phyloP scores from a whole-genome alignment of 2,329 filamentous ascomycete species.

The Amesomyces nigricolor region DNA sequence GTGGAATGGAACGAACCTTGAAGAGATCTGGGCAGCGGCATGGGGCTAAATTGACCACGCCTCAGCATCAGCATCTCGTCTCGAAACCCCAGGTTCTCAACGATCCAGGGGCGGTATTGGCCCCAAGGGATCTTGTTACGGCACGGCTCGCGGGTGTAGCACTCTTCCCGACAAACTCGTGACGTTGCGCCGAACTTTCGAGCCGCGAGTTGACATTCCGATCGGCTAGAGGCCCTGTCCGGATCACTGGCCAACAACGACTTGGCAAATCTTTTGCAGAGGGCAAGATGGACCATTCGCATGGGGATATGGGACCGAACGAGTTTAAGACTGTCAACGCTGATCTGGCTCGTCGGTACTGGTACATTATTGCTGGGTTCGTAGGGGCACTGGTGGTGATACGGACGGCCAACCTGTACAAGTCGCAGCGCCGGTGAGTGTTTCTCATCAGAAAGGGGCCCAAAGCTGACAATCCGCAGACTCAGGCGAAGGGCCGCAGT shows the following conservation, averaged over 20 bases:
- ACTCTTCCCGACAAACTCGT: not conserved
- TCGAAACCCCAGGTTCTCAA: too few relatives aligned
- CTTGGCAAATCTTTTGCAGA: not conserved
- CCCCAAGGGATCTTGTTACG: too few relatives aligned
- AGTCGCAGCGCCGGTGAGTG: slow-evolving; percentile 39
- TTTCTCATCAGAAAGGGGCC: not conserved
- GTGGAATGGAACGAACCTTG: too few relatives aligned
- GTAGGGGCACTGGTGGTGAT: slow-evolving; percentile 38
- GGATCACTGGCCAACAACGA: not conserved
- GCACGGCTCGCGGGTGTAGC: not conserved
- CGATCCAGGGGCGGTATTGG: not conserved
- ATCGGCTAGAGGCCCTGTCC: not conserved
- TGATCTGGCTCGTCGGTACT: slow-evolving; percentile 49
- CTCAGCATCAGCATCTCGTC: too few relatives aligned
- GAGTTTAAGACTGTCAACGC: slow-evolving; percentile 43
- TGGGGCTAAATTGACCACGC: too few relatives aligned
- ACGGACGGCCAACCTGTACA: slow-evolving; percentile 40
- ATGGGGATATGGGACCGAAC: slow-evolving; percentile 31
- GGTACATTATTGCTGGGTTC: slow-evolving; percentile 52
- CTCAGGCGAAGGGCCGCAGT: slow-evolving; percentile 40
- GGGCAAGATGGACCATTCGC: slow-evolving; percentile 25
- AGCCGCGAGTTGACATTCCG: slow-evolving; percentile 1
- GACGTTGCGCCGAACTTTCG: not conserved
- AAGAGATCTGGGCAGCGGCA: too few relatives aligned
- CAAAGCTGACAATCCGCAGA: slow-evolving; percentile 31